Percentiles rank a stretch among this genome's conserved stretches.
Evolutionary conservation across 129 eudicot species (phyloP).

Genomic region (Helianthus annuus): HanXRQr2.0-SUNRISE NC_035433.2:69993797-69994296

Average conservation of each 20-base stretch:
- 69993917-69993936: conserved; percentile 61
- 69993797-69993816: conserved; percentile 4
- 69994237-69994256: conserved; percentile 50
- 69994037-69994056: conserved; percentile 40
- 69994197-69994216: conserved; percentile 30
- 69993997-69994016: conserved; percentile 58
- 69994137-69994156: conserved; percentile 67
- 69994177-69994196: conserved; percentile 40
- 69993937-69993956: conserved; percentile 64
- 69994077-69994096: conserved; percentile 40
- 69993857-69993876: conserved; percentile 61
- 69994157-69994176: conserved; percentile 52
- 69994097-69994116: conserved; percentile 62
- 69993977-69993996: conserved; percentile 62
- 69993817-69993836: conserved; percentile 56
- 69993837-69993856: conserved; percentile 45
- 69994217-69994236: conserved; percentile 45
- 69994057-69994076: conserved; percentile 28
- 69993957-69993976: conserved; percentile 54
- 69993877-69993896: conserved; percentile 53
- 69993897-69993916: conserved; percentile 44
- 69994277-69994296: conserved; percentile 72
- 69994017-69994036: conserved; percentile 41
- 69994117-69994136: conserved; percentile 67
- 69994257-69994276: conserved; percentile 63